phyloP scores from a whole-genome alignment of 2,329 filamentous ascomycete genomes.

The Teratosphaeria epicoccoides region DNA sequence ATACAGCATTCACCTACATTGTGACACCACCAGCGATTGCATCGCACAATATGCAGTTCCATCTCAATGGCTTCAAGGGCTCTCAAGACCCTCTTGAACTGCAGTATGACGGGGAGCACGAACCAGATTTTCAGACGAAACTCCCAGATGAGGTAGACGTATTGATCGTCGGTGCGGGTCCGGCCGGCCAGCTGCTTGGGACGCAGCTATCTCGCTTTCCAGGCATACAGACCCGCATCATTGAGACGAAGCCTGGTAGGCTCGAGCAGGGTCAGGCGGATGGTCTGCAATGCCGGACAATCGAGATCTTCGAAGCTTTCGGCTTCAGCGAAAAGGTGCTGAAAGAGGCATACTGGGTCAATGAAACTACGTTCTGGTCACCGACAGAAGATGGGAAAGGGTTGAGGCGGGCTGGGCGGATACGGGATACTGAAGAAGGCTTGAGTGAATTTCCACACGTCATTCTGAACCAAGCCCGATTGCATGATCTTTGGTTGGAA shows the following conservation, averaged over 20 bases:
- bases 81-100: slow-evolving; percentile 22
- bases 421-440: slow-evolving; percentile 52
- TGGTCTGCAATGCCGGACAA: slow-evolving; percentile 53
- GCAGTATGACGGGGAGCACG: slow-evolving; percentile 17
- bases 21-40: too few species aligned
- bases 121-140: slow-evolving; percentile 22
- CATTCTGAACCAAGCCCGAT: slow-evolving; percentile 60
- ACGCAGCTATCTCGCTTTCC: slow-evolving; percentile 39
- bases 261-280: slow-evolving; percentile 35
- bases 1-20: too few species aligned
- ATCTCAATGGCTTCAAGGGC: slow-evolving; percentile 26
- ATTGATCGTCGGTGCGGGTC: slow-evolving; percentile 42
- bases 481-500: slow-evolving; percentile 42
- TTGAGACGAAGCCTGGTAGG: slow-evolving; percentile 26
- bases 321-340: slow-evolving; percentile 54
- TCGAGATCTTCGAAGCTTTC: slow-evolving; percentile 66
- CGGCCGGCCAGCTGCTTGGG: slow-evolving; percentile 38
- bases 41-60: slow-evolving; percentile 29
- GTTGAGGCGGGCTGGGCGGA: slow-evolving; percentile 49
- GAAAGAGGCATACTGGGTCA: slow-evolving; percentile 57
- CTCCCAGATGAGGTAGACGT: slow-evolving; percentile 33
- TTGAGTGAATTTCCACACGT: slow-evolving; percentile 55
- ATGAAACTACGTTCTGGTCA: slow-evolving; percentile 54
- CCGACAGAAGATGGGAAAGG: slow-evolving; percentile 46
- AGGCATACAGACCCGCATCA: slow-evolving; percentile 39